Evolutionary conservation across 2,329 filamentous ascomycete species (phyloP), one percentile per base, ranked within the genome.

Genomic region (Alternaria panax): DNA sequence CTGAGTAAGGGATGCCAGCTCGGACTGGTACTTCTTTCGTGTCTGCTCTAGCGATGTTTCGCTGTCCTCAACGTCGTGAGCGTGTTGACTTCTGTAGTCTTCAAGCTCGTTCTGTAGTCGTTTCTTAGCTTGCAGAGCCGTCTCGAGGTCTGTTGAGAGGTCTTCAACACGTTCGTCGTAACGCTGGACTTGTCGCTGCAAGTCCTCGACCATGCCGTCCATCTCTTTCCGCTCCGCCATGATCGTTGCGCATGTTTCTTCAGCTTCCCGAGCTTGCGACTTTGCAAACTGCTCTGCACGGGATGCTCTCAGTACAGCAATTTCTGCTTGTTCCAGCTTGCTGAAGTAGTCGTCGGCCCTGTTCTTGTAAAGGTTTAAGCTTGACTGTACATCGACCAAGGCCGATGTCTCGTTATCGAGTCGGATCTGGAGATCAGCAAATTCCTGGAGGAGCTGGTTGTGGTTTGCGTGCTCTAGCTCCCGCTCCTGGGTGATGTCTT

Each of bases 11-110:
- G 91, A 91, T 16, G 92, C 90, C 75, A 97, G 92, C 78, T 99
- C 94, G 41, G 90, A 87, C 76, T 98, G 95, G 76, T 98, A 99
- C 83, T 98, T 99, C 84, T 94, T 95, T 72, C 94, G 88, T 42
- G 94, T 97, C 79, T 98, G 94, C 80, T 99, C 95, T 87, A 97
- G 91, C 67, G 92, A 95, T 9, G 90, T 90, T 79, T 98, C 94
- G 78, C 95, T 97, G 79, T 99, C 94, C 78, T 98, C 95, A 56
- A 98, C 92, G 71, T 98, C 95, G 78, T 96, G 96, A 58, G 93
- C 93, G 46, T 94, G 88, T 79, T 97, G 93, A 75, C 90, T 96
- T 60, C 95, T 89, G 82, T 98, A 99, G 79, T 99, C 94, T 78
- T 98, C 94, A 3, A 99, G 89, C 81, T 99, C 94, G 74, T 98